Base-by-base conservation (phyloP, 139 green algal species). In the Pseudopediastrum boryanum region DNA sequence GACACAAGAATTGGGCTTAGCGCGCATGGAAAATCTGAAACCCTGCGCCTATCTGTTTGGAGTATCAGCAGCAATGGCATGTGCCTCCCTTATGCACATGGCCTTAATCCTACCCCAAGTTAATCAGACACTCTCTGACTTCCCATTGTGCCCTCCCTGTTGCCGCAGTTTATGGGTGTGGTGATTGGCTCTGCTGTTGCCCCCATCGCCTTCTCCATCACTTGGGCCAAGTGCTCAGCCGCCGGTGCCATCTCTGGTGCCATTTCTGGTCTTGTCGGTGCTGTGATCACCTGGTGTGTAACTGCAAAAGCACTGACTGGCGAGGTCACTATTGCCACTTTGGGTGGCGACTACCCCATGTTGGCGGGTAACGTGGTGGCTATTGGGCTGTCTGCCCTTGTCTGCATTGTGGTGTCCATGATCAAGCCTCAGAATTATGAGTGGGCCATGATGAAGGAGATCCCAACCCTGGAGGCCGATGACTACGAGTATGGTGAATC, bases 121-220 rank as follows among this genome's bases (percentile, higher is more conserved):
- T n/a, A n/a, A n/a, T n/a, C n/a, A n/a, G n/a, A n/a, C n/a, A n/a
- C n/a, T n/a, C n/a, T n/a, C n/a, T n/a, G n/a, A n/a, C n/a, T n/a
- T n/a, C n/a, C n/a, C n/a, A n/a, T 23, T 69, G 61, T 21, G 42
- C 44, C 3, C 44, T 9, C n/a, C 44, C 27, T 58, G 13, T 10
- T 31, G 0, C 19, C 46, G 65, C 65, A 74, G 35, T 81, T 84
- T 61, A 96, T 95, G 93, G 94, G 94, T 42, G 88, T 97, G 42
- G 79, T 96, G 38, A 95, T 98, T 63, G 94, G 95, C 50, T 94
- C 89, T 16, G 94, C 95, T 23, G 95, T 98, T 44, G 85, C 92
- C 46, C 69, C 95, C 39, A 91, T 97, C 50, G 84, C 90, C 31
- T 74, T 84, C 21, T 88, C 83, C 59, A 78, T 93, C 21, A 93